Base-by-base conservation (phyloP, 2,329 filamentous ascomycete genomes). In the Stachybotrys chlorohalonatus region DNA sequence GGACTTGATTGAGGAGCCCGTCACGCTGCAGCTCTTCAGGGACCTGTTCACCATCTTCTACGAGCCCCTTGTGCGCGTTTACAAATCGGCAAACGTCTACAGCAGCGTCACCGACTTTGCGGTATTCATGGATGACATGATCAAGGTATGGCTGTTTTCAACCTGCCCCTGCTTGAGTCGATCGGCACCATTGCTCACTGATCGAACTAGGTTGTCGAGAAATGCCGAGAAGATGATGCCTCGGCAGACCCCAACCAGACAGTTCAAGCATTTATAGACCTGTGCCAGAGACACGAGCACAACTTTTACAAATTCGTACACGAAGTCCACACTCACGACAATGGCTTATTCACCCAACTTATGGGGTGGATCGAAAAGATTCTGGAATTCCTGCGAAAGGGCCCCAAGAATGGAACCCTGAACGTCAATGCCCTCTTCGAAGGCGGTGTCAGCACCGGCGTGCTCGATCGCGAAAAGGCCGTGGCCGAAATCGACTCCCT, bases 261-360 rank as follows among this genome's bases (percentile, higher is more conserved):
- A 0, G 94, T 99, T 1, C 94, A 99, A 69, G 87, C 91, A 15
- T 99, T 99, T 66, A 99, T 99, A 65, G 94, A 99, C 66, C 81
- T 99, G 24, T 99, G 94, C 70, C 87, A 90, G 61, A 84, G 94
- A 48, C 94, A 99, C 69, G 90, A 99, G 71, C 85, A 95, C 68
- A 95, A 95, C 72, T 93, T 99, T 68, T 99, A 97, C 80, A 97
- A 96, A 70, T 99, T 99, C 69, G 88, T 99, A 4, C 94, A 99
- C 69, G 94, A 99, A 72, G 93, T 99, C 1, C 94, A 99, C 67
- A 85, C 89, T 7, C 93, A 99, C 64, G 94, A 99, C 68, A 95
- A 99, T 59, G 94, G 94, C 1, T 82, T 99, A 1, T 99, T 99
- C 64, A 92, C 91, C 42, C 89, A 95, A 64, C 81, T 99, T 52